Percentiles rank a stretch among this genome's conserved stretches.
These are phyloP conservation scores for Trichoderma reesei DNA, from an alignment of 495 filamentous ascomycete genomes.

Conservation along the genomic window DNA sequence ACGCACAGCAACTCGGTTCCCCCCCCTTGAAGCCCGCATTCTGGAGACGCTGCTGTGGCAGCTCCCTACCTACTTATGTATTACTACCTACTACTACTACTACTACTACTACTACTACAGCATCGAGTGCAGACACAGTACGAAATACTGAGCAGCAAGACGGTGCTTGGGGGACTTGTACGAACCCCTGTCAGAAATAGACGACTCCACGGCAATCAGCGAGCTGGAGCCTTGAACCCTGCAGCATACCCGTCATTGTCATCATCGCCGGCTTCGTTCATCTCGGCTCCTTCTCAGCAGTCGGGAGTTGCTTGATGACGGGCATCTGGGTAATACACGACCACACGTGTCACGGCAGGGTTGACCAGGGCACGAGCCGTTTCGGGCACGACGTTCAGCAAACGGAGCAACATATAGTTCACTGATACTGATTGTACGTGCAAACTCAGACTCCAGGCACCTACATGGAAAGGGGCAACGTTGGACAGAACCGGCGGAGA, in stretches of 20 bases:
- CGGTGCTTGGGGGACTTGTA: too few relatives aligned
- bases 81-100: too few relatives aligned
- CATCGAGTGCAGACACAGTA: neutral
- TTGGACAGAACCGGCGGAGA: too few relatives aligned
- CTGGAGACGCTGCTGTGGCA: neutral
- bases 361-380: neutral
- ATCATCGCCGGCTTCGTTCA: constrained; percentile 4
- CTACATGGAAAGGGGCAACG: too few relatives aligned
- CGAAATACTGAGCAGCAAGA: neutral
- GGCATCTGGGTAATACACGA: neutral
- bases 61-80: too few relatives aligned
- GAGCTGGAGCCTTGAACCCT: constrained; percentile 1
- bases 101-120: neutral
- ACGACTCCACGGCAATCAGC: constrained; percentile 9
- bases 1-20: too few relatives aligned
- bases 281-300: neutral
- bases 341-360: neutral
- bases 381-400: neutral
- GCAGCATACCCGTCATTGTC: neutral
- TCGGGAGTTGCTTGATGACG: constrained; percentile 2
- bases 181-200: neutral
- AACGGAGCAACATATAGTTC: neutral
- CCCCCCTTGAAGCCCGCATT: too few relatives aligned
- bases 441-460: too few relatives aligned
- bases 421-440: too few relatives aligned